phyloP scores from a whole-genome alignment of 257 asterid genomes.

The Cinchona pubescens region DNA sequence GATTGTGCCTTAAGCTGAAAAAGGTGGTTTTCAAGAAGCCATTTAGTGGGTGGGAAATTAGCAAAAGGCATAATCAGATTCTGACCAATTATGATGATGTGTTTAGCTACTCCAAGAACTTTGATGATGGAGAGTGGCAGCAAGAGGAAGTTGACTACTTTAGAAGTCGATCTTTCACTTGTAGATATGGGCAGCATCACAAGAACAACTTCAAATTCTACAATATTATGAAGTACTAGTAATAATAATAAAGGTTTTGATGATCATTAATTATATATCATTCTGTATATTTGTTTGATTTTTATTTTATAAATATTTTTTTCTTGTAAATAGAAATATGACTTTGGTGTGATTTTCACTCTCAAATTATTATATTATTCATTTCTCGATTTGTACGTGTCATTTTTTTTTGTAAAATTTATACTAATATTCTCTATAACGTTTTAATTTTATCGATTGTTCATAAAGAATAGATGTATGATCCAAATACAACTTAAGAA shows the following conservation, averaged over 20 bases:
- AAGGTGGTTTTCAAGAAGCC: neutral
- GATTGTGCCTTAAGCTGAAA: conserved; percentile 9
- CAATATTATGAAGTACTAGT: neutral
- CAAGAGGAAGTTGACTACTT: conserved; percentile 19
- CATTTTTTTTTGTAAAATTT: no score
- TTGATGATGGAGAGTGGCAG: conserved; percentile 21
- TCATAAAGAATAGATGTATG: no score
- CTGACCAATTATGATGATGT: conserved; percentile 4
- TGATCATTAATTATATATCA: no score
- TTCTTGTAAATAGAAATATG: neutral
- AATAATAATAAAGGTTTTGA: neutral
- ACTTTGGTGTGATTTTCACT: neutral
- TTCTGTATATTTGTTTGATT: neutral
- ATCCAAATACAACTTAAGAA: no score
- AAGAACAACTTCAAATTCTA: neutral
- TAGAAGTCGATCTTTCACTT: neutral
- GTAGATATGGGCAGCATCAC: conserved; percentile 8
- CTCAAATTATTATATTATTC: no score
- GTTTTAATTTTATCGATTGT: no score
- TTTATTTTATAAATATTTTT: neutral
- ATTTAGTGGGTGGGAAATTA: neutral
- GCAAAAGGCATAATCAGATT: neutral
- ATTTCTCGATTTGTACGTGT: no score
- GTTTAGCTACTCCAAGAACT: conserved; percentile 9
- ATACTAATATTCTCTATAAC: no score